phyloP scores from a whole-genome alignment of 2,329 filamentous ascomycete species.

The Venturia nashicola region DNA sequence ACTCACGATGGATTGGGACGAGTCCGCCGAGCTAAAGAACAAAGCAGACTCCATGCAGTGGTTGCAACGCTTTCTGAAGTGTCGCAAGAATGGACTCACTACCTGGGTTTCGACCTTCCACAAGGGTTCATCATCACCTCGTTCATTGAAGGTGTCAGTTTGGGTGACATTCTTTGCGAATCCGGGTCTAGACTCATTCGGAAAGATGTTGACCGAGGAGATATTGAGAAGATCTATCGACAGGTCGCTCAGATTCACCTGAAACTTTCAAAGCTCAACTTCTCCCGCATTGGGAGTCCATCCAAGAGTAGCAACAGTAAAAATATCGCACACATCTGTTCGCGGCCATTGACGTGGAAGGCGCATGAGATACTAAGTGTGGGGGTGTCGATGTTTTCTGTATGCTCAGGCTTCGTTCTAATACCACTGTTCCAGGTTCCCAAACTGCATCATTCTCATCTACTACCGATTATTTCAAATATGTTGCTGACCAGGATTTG shows the following conservation, averaged over 20 bases:
- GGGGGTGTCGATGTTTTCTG: too few relatives aligned
- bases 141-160: slow-evolving; percentile 13
- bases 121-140: slow-evolving; percentile 19
- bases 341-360: too few relatives aligned
- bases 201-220: neutral
- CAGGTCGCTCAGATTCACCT: too few relatives aligned
- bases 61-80: neutral
- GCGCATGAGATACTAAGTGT: too few relatives aligned
- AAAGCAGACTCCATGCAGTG: too few relatives aligned
- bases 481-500: neutral
- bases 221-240: neutral
- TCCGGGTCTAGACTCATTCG: slow-evolving; percentile 16
- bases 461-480: neutral
- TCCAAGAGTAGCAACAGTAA: too few relatives aligned
- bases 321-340: too few relatives aligned
- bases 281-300: too few relatives aligned
- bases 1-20: too few relatives aligned
- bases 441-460: neutral
- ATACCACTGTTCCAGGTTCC: neutral
- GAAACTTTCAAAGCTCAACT: too few relatives aligned
- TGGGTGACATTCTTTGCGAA: slow-evolving; percentile 15
- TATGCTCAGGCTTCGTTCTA: neutral
- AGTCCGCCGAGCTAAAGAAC: too few relatives aligned
- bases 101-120: neutral
- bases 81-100: neutral